Base-by-base conservation (phyloP, 1,284 basidiomycete genomes). In the Heliocybe sulcata region DNA sequence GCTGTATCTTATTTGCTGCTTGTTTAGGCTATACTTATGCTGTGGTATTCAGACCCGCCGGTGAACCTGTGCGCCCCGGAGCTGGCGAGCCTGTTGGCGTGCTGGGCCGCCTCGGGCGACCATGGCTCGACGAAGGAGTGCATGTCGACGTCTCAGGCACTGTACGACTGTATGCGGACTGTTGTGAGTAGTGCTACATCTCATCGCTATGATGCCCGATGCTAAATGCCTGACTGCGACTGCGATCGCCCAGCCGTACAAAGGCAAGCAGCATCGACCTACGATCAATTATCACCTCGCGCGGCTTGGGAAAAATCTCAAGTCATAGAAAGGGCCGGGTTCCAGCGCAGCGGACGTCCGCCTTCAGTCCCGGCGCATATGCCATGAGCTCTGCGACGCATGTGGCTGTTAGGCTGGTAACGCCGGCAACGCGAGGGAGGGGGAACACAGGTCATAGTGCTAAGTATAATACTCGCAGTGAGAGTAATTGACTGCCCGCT, bases 131-230 rank as follows among this genome's bases (percentile, higher is more conserved):
- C 75, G 10, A 75, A 75, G 1, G 62, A 72, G 25, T 98, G 94
- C 69, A 78, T 81, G 56, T 76, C 81, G 14, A 73, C 80, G 16
- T 87, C 93, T 0, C 74, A 85, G 60, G 71, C 74, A 22, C 71
- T 97, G 56, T 90, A 89, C 64, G 77, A 83, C 31, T 98, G 94
- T 76, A 96, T 98, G 94, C 76, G 84, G 60, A 90, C 83, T 45
- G 81, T 85, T 66, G 92, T 94, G 58, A 65, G 90, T 79, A 9
- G 6, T n/a, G n/a, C n/a, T 42, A 47, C 19, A 19, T 11, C 26
- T 49, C 26, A 20, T 6, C 55, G 48, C 3, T 59, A 22, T 25
- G 54, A 50, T 31, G 35, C 19, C n/a, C 38, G 3, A 42, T 42
- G 9, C n/a, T n/a, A n/a, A 45, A 45, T 16, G 16, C 23, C 47